phyloP scores from a whole-genome alignment of 306 rosid species.

The Rosa persica region DNA sequence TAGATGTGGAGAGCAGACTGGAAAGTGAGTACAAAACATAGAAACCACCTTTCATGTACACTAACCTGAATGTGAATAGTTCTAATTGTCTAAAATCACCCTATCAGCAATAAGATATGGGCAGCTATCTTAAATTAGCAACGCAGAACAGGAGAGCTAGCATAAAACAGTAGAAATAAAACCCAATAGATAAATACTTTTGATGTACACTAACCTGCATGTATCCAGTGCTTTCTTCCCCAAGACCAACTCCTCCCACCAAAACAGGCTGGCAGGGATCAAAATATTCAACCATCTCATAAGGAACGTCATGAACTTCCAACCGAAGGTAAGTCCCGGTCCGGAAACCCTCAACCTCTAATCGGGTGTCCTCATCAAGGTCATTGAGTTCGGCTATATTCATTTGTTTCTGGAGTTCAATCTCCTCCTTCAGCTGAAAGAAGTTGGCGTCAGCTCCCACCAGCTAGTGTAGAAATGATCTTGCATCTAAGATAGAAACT shows the following conservation, averaged over 20 bases:
- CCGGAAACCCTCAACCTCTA: slow-evolving; percentile 79
- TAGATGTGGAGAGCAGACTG: background rate
- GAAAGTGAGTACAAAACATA: background rate
- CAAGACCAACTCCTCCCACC: slow-evolving; percentile 90
- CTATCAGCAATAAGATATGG: background rate
- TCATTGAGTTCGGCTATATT: slow-evolving; percentile 85
- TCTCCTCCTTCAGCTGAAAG: slow-evolving; percentile 79
- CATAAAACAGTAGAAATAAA: background rate
- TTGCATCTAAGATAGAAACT: slow-evolving; percentile 10
- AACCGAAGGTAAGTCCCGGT: slow-evolving; percentile 84
- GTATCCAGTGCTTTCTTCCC: slow-evolving; percentile 85
- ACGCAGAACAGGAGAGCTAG: background rate
- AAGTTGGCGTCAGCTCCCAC: slow-evolving; percentile 26
- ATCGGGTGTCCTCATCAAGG: slow-evolving; percentile 74
- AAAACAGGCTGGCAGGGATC: slow-evolving; percentile 85
- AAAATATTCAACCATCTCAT: slow-evolving; percentile 82
- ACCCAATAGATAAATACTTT: background rate
- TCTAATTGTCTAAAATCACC: background rate
- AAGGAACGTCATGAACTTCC: slow-evolving; percentile 86
- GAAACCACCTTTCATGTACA: background rate
- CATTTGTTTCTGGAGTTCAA: slow-evolving; percentile 73
- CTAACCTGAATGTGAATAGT: background rate
- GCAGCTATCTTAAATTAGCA: background rate
- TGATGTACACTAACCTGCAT: slow-evolving; percentile 69
- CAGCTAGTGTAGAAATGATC: slow-evolving; percentile 13